Evolutionary conservation across 1,139 yeast genomes (phyloP).

Genomic region (Candida sp.): DNA sequence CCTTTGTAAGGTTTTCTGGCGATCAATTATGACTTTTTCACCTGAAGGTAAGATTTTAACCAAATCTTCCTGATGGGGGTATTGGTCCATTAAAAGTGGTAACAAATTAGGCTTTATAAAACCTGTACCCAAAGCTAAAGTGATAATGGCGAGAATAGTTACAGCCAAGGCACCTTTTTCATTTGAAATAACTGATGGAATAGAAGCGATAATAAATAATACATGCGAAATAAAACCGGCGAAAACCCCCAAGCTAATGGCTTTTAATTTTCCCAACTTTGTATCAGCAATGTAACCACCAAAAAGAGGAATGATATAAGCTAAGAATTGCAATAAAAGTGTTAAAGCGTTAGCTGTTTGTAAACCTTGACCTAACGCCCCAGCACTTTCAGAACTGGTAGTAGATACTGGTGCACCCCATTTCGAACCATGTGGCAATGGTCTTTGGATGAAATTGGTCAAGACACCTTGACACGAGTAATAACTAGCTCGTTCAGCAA

Average conservation of each 20-base stretch:
- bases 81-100: constrained; percentile 53
- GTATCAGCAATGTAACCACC: constrained; percentile 46
- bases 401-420: constrained; percentile 37
- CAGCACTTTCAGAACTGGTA: constrained; percentile 41
- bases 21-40: constrained; percentile 67
- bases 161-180: constrained; percentile 31
- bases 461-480: constrained; percentile 41
- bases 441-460: constrained; percentile 44
- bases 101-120: constrained; percentile 50
- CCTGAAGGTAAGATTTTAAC: constrained; percentile 60
- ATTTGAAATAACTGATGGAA: constrained; percentile 32
- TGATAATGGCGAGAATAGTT: constrained; percentile 31
- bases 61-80: constrained; percentile 51
- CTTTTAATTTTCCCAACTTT: constrained; percentile 36
- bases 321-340: constrained; percentile 35
- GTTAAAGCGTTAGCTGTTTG: constrained; percentile 38
- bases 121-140: constrained; percentile 45
- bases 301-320: constrained; percentile 40
- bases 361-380: constrained; percentile 40
- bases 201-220: constrained; percentile 36
- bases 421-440: constrained; percentile 49
- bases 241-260: constrained; percentile 38
- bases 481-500: constrained; percentile 47
- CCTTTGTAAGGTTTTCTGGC: constrained; percentile 67
- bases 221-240: constrained; percentile 39